phyloP scores from a whole-genome alignment of 495 filamentous ascomycete species.

The Mycothermus thermophilus region DNA sequence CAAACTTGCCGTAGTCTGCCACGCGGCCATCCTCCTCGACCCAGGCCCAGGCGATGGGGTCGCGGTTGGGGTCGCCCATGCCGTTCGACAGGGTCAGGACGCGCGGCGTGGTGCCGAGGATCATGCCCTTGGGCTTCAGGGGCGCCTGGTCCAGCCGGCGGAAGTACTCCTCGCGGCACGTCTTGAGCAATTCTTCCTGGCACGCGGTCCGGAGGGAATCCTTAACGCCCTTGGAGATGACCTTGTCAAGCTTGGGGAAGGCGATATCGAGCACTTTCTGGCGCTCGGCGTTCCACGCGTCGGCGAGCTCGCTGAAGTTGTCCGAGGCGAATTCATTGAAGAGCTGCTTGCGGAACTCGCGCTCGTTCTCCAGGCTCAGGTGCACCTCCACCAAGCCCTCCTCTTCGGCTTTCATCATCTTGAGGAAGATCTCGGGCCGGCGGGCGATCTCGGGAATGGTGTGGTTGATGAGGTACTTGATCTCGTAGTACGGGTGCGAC shows the following conservation, averaged over 20 bases:
- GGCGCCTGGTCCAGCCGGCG: conserved; percentile 89
- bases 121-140: conserved; percentile 88
- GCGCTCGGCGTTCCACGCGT: conserved; percentile 84
- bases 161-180: conserved; percentile 71
- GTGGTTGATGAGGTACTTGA: conserved; percentile 90
- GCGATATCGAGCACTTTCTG: conserved; percentile 73
- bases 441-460: conserved; percentile 64
- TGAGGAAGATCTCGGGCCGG: conserved; percentile 75
- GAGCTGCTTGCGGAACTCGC: conserved; percentile 56
- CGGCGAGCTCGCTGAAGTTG: conserved; percentile 86
- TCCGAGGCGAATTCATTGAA: conserved; percentile 79
- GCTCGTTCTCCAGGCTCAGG: conserved; percentile 59
- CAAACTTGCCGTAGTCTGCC: conserved; percentile 74
- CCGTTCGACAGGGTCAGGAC: conserved; percentile 80
- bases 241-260: conserved; percentile 61
- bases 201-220: conserved; percentile 83
- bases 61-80: conserved; percentile 53
- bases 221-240: conserved; percentile 82
- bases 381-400: conserved; percentile 80
- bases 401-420: conserved; percentile 93
- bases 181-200: conserved; percentile 71
- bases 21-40: conserved; percentile 86
- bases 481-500: conserved; percentile 89
- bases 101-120: conserved; percentile 72
- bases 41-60: conserved; percentile 81